A percentile compares a stretch with the other conserved stretches of the same genome.
These are phyloP conservation scores for Balakata baccata DNA, from an alignment of 345 rosid genomes.

Conservation along the genomic window DNA sequence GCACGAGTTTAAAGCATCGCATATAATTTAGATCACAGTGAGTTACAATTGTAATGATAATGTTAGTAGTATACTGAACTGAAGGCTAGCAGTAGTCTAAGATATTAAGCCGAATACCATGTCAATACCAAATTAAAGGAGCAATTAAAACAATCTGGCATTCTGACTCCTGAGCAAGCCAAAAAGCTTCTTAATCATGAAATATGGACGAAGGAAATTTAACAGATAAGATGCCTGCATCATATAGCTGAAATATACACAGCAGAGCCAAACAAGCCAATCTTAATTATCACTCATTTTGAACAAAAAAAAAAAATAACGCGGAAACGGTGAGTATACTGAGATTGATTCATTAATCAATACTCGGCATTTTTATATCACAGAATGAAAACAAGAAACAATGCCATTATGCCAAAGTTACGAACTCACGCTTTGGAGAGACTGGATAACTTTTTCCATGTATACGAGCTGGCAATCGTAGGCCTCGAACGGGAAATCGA, in stretches of 20 bases:
- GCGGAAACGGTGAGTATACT: neutral
- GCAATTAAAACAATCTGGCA: neutral
- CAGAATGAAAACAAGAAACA: neutral
- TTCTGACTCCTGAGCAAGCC: neutral
- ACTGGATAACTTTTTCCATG: constrained; percentile 89
- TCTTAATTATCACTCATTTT: neutral
- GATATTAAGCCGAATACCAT: neutral
- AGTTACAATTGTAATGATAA: neutral
- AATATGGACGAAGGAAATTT: neutral
- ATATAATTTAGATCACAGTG: neutral
- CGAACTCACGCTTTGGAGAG: constrained; percentile 69
- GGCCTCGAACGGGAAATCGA: constrained; percentile 90
- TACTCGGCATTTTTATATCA: neutral
- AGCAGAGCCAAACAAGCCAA: neutral
- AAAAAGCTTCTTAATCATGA: neutral
- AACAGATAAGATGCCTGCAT: neutral
- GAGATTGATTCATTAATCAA: neutral
- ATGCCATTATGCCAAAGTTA: neutral
- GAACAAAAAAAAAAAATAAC: neutral
- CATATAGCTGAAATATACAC: neutral
- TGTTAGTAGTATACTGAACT: neutral
- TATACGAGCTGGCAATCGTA: constrained; percentile 82
- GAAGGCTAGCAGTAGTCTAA: neutral
- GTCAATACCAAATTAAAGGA: neutral
- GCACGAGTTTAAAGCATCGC: neutral